Percentiles rank a stretch among this genome's conserved stretches.
Evolutionary conservation across 1,139 yeast genomes (phyloP).

Genomic region (Schwanniomyces etchellsii): DNA sequence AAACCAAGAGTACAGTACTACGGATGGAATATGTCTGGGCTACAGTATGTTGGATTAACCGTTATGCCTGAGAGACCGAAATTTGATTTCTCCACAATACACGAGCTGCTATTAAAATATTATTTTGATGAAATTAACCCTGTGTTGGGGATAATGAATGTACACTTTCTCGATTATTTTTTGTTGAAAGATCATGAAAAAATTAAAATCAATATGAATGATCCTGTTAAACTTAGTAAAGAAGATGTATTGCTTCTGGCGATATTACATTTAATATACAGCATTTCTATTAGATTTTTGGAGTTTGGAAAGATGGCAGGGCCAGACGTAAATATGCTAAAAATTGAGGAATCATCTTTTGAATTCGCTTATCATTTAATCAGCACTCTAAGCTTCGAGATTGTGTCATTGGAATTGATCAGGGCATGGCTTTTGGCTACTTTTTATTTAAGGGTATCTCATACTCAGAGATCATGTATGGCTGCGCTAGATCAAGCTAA

Average conservation of each 20-base stretch:
- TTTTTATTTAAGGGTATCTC: conserved; percentile 2
- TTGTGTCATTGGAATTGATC: conserved; percentile 2
- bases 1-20: conserved; percentile 1
- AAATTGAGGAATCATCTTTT: conserved; percentile 2
- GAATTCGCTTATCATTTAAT: conserved; percentile 2
- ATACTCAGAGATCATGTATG: conserved; percentile 1
- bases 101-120: conserved; percentile 1
- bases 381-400: conserved; percentile 2
- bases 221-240: neutral
- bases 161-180: conserved; percentile 1
- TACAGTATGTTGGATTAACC: conserved; percentile 1
- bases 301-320: conserved; percentile 1
- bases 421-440: conserved; percentile 3
- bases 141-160: conserved; percentile 1
- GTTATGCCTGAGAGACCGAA: conserved; percentile 1
- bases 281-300: conserved; percentile 2
- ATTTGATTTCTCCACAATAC: neutral
- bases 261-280: conserved; percentile 2
- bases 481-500: conserved; percentile 3
- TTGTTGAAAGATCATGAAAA: neutral
- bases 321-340: conserved; percentile 1
- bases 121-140: conserved; percentile 2
- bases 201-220: neutral
- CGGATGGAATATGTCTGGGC: conserved; percentile 4
- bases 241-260: conserved; percentile 2